phyloP scores from a whole-genome alignment of 192 early-diverging fungal species.

The Chytriomyces sp. region DNA sequence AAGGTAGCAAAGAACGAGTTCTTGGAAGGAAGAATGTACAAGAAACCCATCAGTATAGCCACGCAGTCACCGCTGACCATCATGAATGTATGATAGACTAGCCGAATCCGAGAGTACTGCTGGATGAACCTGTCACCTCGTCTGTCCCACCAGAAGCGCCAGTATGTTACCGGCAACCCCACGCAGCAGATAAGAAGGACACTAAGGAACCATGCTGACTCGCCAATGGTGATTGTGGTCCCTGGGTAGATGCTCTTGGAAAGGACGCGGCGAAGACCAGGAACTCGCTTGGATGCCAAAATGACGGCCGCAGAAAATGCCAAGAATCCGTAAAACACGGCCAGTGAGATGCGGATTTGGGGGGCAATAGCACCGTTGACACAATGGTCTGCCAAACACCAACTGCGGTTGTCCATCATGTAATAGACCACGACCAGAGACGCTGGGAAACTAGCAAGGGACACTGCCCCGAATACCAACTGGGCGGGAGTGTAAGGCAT shows the following conservation, averaged over 20 bases:
- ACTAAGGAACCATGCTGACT: conserved; percentile 1
- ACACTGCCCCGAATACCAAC: not conserved
- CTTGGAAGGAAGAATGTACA: conserved; percentile 36
- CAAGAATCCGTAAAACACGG: conserved; percentile 16
- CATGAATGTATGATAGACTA: conserved; percentile 1
- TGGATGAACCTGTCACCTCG: not conserved
- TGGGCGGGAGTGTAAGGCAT: not conserved
- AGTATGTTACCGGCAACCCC: not conserved
- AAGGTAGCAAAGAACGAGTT: conserved; percentile 30
- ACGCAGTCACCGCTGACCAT: conserved; percentile 28
- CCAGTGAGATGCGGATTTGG: conserved; percentile 12
- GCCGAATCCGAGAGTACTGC: not conserved
- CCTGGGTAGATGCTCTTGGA: not conserved
- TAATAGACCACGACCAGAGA: conserved; percentile 73
- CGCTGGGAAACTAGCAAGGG: conserved; percentile 19
- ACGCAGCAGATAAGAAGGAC: not conserved
- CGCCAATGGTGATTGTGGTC: not conserved
- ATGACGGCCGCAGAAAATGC: not conserved
- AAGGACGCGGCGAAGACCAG: not conserved
- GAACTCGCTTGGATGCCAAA: not conserved
- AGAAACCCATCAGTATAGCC: conserved; percentile 34
- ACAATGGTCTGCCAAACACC: conserved; percentile 42
- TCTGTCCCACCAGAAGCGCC: not conserved
- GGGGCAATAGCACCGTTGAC: conserved; percentile 2
- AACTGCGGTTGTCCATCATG: conserved; percentile 83